phyloP scores from a whole-genome alignment of 1,139 yeast genomes.

The Yamadazyma blattariae region DNA sequence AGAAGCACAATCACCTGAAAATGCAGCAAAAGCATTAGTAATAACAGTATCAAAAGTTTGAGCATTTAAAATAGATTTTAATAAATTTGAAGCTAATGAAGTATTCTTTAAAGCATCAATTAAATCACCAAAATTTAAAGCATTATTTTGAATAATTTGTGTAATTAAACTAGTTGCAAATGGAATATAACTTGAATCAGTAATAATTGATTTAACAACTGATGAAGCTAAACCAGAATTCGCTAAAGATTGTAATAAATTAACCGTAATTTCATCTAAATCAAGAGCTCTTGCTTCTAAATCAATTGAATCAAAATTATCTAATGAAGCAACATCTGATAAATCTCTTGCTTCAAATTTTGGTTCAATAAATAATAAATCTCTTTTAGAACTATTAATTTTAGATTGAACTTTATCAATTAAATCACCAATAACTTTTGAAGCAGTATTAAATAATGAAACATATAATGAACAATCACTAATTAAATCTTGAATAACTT shows the following conservation, averaged over 20 bases:
- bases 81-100: constrained; percentile 35
- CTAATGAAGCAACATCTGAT: not conserved
- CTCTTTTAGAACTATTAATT: constrained; percentile 19
- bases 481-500: constrained; percentile 37
- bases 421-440: constrained; percentile 25
- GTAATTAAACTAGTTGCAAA: constrained; percentile 35
- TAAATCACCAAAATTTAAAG: constrained; percentile 27
- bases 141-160: constrained; percentile 28
- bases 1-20: constrained; percentile 35
- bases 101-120: constrained; percentile 35
- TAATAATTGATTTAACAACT: constrained; percentile 39
- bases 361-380: constrained; percentile 8
- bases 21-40: constrained; percentile 42
- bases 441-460: constrained; percentile 33
- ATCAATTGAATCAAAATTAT: constrained; percentile 2
- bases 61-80: constrained; percentile 32
- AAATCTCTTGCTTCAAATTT: not conserved
- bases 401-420: constrained; percentile 24
- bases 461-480: constrained; percentile 42
- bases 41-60: constrained; percentile 36
- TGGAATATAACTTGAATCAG: constrained; percentile 36
- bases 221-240: constrained; percentile 42
- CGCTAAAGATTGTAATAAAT: constrained; percentile 40
- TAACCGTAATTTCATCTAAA: constrained; percentile 29
- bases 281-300: constrained; percentile 17